Base-by-base conservation (phyloP, 2,329 filamentous ascomycete genomes). In the Fusarium redolens region DNA sequence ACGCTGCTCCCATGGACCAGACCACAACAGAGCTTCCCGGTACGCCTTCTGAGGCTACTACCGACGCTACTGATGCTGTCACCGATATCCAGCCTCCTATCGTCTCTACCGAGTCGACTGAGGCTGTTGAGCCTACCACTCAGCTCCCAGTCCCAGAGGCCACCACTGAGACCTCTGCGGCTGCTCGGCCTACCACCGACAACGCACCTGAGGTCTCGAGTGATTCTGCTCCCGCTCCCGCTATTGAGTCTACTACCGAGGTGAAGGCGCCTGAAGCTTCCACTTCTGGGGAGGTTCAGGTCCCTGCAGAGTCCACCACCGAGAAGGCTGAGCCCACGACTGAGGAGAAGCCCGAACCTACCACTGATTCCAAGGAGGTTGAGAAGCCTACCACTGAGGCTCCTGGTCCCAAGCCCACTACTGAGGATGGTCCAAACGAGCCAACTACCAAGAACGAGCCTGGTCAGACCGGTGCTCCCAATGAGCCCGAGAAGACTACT, bases 401-500 rank as follows among this genome's bases (percentile, higher is more conserved):
- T 28, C 30, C 40, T 30, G 58, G 13, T 7, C 40, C 61, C 1
- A 35, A 47, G 4, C 45, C 61, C 2, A 63, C 62, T 0, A 65
- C 62, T 0, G 60, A 63, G 5, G 38, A 35, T 8, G 55, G 11
- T 0, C 37, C 33, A 54, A 33, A 40, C 0, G n/a, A 18, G 6
- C 35, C 60, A 15, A 37, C 62, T 1, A 28, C 63, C 0, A 33
- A 43, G 18, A 35, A 65, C 3, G 18, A 65, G 4, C 63, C 63
- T 8, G 60, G 63, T 2, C 63, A 65, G 13, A 65, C 63, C 0
- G 38, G 40, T 14, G 41, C 25, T 8, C 60, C 41, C 7, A 12
- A 43, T 15, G 47, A 65, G 47, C 63, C 63, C 5, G 48, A 65
- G 17, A 47, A 65, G 41, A 65, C 63, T 18, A 65, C 48, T 4